phyloP scores from a whole-genome alignment of 2,329 filamentous ascomycete genomes.

The Alternaria viburni region DNA sequence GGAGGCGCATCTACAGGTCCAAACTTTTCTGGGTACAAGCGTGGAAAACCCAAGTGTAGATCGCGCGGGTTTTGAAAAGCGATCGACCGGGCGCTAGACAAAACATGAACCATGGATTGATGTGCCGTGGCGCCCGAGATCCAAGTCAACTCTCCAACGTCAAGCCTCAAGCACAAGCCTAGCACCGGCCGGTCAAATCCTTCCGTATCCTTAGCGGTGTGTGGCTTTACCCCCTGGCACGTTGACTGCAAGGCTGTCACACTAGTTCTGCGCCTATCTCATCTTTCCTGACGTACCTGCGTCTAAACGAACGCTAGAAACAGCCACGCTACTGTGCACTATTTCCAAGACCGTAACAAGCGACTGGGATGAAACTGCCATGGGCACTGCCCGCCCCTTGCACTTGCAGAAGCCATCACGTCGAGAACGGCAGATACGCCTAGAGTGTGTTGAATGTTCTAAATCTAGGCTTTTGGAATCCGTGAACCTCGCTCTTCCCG shows the following conservation, averaged over 20 bases:
- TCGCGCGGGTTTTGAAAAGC: constrained; percentile 1
- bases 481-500: constrained; percentile 9
- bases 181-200: background rate
- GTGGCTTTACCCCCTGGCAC: constrained; percentile 2
- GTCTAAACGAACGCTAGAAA: constrained; percentile 1
- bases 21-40: background rate
- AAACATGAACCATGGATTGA: constrained; percentile 1
- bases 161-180: background rate
- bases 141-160: background rate
- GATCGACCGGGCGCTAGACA: constrained; percentile 16
- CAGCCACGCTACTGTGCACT: background rate
- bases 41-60: background rate
- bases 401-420: constrained; percentile 5
- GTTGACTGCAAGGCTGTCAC: constrained; percentile 11
- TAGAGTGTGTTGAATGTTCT: constrained; percentile 7
- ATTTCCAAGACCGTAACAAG: background rate
- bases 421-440: constrained; percentile 1
- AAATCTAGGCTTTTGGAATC: constrained; percentile 11
- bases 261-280: constrained; percentile 13
- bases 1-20: background rate
- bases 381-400: constrained; percentile 7
- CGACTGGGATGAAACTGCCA: constrained; percentile 1
- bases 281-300: constrained; percentile 10
- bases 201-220: background rate
- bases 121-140: constrained; percentile 4